Evolutionary conservation across 2,329 filamentous ascomycete genomes (phyloP).

Genomic region (Talaromyces sp.): DNA sequence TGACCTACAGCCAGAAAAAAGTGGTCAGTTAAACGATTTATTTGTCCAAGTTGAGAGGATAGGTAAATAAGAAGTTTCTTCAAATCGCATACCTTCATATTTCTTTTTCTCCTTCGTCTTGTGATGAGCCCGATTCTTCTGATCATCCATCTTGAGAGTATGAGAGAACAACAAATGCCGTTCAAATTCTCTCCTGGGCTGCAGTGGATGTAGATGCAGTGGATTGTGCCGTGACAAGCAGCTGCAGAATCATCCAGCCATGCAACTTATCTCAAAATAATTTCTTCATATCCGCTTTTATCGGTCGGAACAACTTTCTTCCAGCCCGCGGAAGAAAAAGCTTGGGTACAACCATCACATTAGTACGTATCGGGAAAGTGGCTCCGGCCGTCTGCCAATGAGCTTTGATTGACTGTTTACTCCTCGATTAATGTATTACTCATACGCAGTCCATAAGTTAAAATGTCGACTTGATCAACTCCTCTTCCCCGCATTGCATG

Average conservation of each 20-base stretch:
- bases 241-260: neutral
- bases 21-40: neutral
- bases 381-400: neutral
- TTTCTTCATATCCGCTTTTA: constrained; percentile 19
- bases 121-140: constrained; percentile 80
- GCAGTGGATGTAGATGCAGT: constrained; percentile 18
- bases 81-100: constrained; percentile 52
- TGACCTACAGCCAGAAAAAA: constrained; percentile 48
- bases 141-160: constrained; percentile 65
- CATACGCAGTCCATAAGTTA: neutral
- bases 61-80: neutral
- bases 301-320: constrained; percentile 15
- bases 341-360: neutral
- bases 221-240: neutral
- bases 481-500: neutral
- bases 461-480: neutral
- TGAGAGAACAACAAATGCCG: neutral
- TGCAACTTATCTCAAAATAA: constrained; percentile 16
- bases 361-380: neutral
- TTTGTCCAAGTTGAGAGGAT: neutral
- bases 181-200: constrained; percentile 11
- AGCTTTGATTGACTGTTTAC: neutral
- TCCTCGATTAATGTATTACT: neutral
- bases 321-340: constrained; percentile 5
- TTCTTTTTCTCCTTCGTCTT: constrained; percentile 87